phyloP scores from a whole-genome alignment of 2,329 filamentous ascomycete genomes.

The Colletotrichum nymphaeae region DNA sequence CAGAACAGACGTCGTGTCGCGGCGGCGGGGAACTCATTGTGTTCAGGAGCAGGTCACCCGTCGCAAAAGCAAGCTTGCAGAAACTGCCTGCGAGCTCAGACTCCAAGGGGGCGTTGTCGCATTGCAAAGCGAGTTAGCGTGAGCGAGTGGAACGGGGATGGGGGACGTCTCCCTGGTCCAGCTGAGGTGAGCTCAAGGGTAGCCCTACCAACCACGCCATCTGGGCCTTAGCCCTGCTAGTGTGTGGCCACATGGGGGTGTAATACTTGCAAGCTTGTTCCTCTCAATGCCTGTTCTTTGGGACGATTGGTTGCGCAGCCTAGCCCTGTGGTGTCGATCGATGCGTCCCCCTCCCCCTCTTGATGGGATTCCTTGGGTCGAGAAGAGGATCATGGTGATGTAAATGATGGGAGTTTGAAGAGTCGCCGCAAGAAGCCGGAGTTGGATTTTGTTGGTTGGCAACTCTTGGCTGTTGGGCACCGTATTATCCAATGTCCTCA shows the following conservation, averaged over 20 bases:
- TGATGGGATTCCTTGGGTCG: neutral
- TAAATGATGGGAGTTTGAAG: conserved; percentile 1
- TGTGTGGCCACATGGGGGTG: conserved; percentile 17
- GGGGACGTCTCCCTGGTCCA: conserved; percentile 43
- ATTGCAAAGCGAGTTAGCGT: conserved; percentile 45
- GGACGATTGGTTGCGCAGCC: conserved; percentile 42
- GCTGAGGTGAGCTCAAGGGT: conserved; percentile 45
- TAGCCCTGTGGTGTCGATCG: conserved; percentile 36
- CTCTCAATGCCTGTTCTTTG: conserved; percentile 38
- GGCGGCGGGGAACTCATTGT: conserved; percentile 41
- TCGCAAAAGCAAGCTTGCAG: conserved; percentile 15
- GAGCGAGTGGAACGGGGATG: conserved; percentile 43
- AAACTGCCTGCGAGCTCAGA: neutral
- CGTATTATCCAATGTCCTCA: neutral
- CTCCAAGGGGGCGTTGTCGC: conserved; percentile 21
- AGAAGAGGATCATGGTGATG: conserved; percentile 4
- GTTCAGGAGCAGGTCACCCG: conserved; percentile 30
- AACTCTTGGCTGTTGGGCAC: neutral
- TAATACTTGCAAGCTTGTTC: conserved; percentile 42
- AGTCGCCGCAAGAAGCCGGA: neutral
- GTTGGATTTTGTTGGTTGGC: neutral
- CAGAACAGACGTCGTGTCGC: conserved; percentile 40
- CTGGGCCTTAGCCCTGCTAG: conserved; percentile 38
- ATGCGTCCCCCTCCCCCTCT: conserved; percentile 21
- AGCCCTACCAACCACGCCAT: conserved; percentile 43